A percentile compares a stretch with the other conserved stretches of the same genome.
Evolutionary conservation across 1,284 basidiomycete species (phyloP).

Genomic region (Agroathelia rolfsii): DNA sequence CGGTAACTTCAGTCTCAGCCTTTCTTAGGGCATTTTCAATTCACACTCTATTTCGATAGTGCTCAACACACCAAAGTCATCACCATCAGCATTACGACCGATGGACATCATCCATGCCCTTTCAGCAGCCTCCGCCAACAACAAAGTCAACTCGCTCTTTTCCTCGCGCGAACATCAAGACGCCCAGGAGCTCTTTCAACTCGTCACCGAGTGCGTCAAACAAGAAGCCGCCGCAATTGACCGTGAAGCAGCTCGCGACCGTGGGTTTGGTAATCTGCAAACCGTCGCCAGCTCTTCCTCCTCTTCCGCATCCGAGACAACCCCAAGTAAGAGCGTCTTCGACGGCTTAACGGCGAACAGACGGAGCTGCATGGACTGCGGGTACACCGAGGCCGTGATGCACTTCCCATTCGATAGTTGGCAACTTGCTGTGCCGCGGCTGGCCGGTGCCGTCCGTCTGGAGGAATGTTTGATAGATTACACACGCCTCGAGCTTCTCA

Average conservation of each 20-base stretch:
- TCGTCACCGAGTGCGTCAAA: slow-evolving; percentile 80
- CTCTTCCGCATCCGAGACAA: slow-evolving; percentile 21
- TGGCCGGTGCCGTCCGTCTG: slow-evolving; percentile 33
- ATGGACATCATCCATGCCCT: slow-evolving; percentile 63
- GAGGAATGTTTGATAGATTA: slow-evolving; percentile 74
- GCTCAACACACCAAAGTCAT: slow-evolving; percentile 60
- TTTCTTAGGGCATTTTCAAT: too few species aligned
- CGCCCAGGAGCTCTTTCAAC: slow-evolving; percentile 90
- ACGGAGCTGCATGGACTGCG: slow-evolving; percentile 71
- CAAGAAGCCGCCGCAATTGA: slow-evolving; percentile 63
- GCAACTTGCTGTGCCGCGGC: slow-evolving; percentile 66
- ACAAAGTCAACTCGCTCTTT: slow-evolving; percentile 59
- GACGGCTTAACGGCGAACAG: slow-evolving; percentile 78
- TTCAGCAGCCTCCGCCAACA: slow-evolving; percentile 41
- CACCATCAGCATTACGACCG: slow-evolving; percentile 56
- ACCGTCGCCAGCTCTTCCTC: slow-evolving; percentile 12
- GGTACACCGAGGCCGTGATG: slow-evolving; percentile 84
- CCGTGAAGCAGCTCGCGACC: slow-evolving; percentile 53
- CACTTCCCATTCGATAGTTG: slow-evolving; percentile 79
- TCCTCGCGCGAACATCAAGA: slow-evolving; percentile 88
- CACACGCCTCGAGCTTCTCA: slow-evolving; percentile 71
- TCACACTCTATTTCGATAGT: slow-evolving; percentile 28
- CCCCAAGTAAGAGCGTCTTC: slow-evolving; percentile 57
- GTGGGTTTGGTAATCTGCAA: slow-evolving; percentile 51
- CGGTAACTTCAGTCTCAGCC: slow-evolving; percentile 34